Evolutionary conservation across 2,329 filamentous ascomycete species (phyloP).

Genomic region (Xylaria sp.): DNA sequence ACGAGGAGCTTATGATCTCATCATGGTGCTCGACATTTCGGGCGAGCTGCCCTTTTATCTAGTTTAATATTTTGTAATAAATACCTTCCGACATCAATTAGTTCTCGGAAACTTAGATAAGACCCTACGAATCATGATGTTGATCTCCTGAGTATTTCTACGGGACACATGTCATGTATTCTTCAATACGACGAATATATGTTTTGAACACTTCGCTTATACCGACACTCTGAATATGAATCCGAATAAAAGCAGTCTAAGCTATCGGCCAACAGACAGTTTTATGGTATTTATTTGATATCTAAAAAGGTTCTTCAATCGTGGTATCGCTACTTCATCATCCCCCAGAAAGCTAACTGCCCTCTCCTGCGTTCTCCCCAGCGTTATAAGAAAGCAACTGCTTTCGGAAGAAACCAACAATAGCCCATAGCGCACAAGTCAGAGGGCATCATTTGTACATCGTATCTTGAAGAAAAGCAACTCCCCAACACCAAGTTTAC

Average conservation of each 20-base stretch:
- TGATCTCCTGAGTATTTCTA: neutral
- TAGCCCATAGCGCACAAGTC: neutral
- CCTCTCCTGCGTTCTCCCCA: neutral
- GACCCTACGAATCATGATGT: neutral
- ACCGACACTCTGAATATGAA: neutral
- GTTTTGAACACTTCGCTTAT: neutral
- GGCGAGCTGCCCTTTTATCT: neutral
- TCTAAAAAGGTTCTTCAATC: conserved; percentile 8
- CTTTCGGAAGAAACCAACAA: neutral
- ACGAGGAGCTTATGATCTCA: neutral
- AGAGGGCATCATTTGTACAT: conserved; percentile 11
- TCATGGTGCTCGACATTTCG: neutral
- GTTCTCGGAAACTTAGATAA: neutral
- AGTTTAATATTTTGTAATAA: neutral
- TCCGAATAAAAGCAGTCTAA: neutral
- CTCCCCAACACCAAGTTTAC: conserved; percentile 28
- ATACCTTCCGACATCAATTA: neutral
- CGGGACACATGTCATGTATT: neutral
- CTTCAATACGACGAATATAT: neutral
- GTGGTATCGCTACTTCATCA: neutral
- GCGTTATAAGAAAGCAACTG: neutral
- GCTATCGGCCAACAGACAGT: neutral
- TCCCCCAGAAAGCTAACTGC: neutral
- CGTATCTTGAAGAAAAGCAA: conserved; percentile 6
- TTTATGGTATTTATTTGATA: neutral